These are phyloP conservation scores for Pichia cephalocereana DNA, from an alignment of 805 yeast genomes.

Conservation along the genomic window DNA sequence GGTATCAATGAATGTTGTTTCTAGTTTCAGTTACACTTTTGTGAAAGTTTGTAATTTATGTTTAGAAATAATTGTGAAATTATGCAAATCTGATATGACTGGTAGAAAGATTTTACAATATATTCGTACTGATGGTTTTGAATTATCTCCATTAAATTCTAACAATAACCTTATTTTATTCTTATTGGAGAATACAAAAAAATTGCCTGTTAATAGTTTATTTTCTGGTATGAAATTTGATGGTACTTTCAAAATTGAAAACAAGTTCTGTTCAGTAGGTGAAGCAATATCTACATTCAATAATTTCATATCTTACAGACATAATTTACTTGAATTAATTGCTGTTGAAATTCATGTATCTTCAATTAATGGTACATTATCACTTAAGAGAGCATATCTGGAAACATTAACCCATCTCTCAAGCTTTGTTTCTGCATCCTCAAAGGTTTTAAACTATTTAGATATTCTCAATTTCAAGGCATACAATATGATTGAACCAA, in stretches of 20 bases:
- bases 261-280: slow-evolving; percentile 27
- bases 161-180: slow-evolving; percentile 39
- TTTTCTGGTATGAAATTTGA: slow-evolving; percentile 47
- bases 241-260: slow-evolving; percentile 29
- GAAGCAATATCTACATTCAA: slow-evolving; percentile 44
- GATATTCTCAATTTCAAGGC: slow-evolving; percentile 59
- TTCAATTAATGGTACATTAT: slow-evolving; percentile 34
- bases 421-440: slow-evolving; percentile 47
- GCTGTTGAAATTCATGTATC: slow-evolving; percentile 65
- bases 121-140: slow-evolving; percentile 35
- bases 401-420: slow-evolving; percentile 42
- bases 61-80: slow-evolving; percentile 52
- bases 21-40: slow-evolving; percentile 41
- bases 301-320: slow-evolving; percentile 53
- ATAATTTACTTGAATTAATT: slow-evolving; percentile 52
- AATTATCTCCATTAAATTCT: neutral
- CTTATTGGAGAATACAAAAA: slow-evolving; percentile 44
- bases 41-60: slow-evolving; percentile 48
- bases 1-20: slow-evolving; percentile 27
- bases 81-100: slow-evolving; percentile 50
- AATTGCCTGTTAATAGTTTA: slow-evolving; percentile 40
- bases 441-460: slow-evolving; percentile 58
- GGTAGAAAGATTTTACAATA: slow-evolving; percentile 40
- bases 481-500: slow-evolving; percentile 34
- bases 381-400: slow-evolving; percentile 45